Evolutionary conservation across 352 stramenopile genomes (phyloP).

Genomic region (Phytopythium aichiense): DNA sequence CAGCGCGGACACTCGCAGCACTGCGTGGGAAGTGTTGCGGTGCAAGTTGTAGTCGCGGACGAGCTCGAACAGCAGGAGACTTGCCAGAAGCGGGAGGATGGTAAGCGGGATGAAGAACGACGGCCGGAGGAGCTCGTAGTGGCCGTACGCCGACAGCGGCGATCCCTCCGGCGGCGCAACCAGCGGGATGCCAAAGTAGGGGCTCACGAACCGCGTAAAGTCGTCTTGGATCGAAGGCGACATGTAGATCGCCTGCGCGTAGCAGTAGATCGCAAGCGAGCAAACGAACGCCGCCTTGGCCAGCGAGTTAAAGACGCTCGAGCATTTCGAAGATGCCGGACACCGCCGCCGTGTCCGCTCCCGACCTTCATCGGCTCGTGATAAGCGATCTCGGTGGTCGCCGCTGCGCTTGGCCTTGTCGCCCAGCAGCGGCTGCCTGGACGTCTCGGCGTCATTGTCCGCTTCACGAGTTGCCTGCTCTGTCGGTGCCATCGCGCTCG

Average conservation of each 20-base stretch:
- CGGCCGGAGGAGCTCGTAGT: conserved; percentile 52
- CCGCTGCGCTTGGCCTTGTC: neutral
- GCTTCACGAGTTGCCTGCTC: neutral
- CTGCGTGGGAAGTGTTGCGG: conserved; percentile 26
- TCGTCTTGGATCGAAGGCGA: conserved; percentile 29
- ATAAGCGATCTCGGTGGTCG: neutral
- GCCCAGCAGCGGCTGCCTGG: neutral
- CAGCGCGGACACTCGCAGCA: conserved; percentile 35
- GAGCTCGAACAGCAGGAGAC: conserved; percentile 39
- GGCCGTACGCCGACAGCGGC: conserved; percentile 18
- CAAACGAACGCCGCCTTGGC: conserved; percentile 28
- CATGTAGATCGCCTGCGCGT: conserved; percentile 37
- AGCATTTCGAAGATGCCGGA: neutral
- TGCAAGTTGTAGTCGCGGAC: conserved; percentile 37
- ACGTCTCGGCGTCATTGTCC: neutral
- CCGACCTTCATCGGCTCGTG: neutral
- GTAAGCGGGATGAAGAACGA: conserved; percentile 54
- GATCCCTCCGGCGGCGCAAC: conserved; percentile 21
- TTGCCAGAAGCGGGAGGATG: conserved; percentile 36
- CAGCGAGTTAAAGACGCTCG: neutral
- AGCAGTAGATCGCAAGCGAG: conserved; percentile 36
- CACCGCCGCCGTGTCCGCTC: neutral
- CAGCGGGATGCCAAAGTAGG: conserved; percentile 26
- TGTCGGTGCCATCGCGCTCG: conserved; percentile 1
- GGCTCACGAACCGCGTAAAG: conserved; percentile 20